These are phyloP conservation scores for Colletotrichum shisoi DNA, from an alignment of 2,329 filamentous ascomycete species.

Conservation along the genomic window DNA sequence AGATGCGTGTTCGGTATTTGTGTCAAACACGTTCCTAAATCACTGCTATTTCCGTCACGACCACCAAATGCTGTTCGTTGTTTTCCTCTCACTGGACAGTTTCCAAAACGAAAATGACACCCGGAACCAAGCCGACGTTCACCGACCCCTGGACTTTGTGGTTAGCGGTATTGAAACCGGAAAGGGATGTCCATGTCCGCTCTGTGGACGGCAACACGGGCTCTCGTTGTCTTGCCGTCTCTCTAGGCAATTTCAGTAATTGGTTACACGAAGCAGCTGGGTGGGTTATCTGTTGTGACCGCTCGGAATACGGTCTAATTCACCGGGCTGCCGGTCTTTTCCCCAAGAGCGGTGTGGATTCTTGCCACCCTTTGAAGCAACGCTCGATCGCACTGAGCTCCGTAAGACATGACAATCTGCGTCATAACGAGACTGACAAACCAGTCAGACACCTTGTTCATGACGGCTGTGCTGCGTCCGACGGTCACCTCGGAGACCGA, in stretches of 20 bases:
- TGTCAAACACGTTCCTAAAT: no score
- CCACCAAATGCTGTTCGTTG: no score
- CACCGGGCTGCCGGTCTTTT: no score
- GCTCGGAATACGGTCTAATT: not conserved
- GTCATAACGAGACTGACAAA: not conserved
- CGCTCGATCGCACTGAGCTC: no score
- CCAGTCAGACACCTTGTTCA: constrained; percentile 4
- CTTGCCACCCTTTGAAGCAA: not conserved
- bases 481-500: constrained; percentile 34
- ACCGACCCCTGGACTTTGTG: constrained; percentile 5
- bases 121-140: not conserved
- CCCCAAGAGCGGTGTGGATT: not conserved
- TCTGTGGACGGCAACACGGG: constrained; percentile 5
- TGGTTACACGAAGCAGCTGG: constrained; percentile 13
- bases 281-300: not conserved
- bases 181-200: not conserved
- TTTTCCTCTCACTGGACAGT: no score
- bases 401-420: not conserved
- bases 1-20: no score
- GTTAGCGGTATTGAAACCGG: not conserved
- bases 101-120: no score
- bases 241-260: not conserved
- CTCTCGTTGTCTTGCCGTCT: not conserved
- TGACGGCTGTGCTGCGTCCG: not conserved
- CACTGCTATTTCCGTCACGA: no score